Evolutionary conservation across 2,329 filamentous ascomycete genomes (phyloP).

Genomic region (Elsinoe necatrix): DNA sequence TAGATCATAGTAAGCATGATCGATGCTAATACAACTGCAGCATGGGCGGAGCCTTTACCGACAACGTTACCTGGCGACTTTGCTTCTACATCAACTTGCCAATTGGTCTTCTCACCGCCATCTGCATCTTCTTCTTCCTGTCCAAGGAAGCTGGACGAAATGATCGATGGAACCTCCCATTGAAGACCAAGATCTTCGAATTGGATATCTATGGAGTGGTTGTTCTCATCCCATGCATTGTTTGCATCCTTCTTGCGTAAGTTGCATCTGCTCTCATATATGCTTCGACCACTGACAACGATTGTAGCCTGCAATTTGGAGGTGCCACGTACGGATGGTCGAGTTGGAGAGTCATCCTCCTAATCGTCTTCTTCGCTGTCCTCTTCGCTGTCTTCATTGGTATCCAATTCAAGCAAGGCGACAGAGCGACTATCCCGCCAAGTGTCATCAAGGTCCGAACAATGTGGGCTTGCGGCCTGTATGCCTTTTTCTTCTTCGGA

Average conservation of each 20-base stretch:
- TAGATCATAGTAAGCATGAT: no score
- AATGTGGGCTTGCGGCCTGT: slow-evolving; percentile 26
- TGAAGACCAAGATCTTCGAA: slow-evolving; percentile 30
- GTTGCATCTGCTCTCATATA: slow-evolving; percentile 31
- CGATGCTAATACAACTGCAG: neutral
- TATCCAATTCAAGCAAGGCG: slow-evolving; percentile 30
- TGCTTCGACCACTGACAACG: neutral
- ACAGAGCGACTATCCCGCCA: slow-evolving; percentile 31
- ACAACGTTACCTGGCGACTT: slow-evolving; percentile 35
- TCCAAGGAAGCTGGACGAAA: slow-evolving; percentile 28
- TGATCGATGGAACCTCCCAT: slow-evolving; percentile 24
- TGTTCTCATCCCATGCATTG: slow-evolving; percentile 41
- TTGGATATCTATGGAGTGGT: slow-evolving; percentile 41
- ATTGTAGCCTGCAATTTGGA: slow-evolving; percentile 28
- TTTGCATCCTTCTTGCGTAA: slow-evolving; percentile 40
- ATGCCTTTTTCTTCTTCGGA: slow-evolving; percentile 24
- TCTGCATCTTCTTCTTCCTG: slow-evolving; percentile 31
- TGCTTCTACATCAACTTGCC: slow-evolving; percentile 47
- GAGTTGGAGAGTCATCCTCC: slow-evolving; percentile 26
- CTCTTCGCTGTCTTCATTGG: slow-evolving; percentile 27
- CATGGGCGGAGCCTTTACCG: slow-evolving; percentile 32
- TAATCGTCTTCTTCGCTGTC: slow-evolving; percentile 26
- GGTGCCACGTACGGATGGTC: slow-evolving; percentile 29
- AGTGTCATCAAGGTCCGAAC: slow-evolving; percentile 26
- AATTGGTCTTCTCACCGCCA: slow-evolving; percentile 38